Evolutionary conservation across 1,139 yeast species (phyloP).

Genomic region (Lodderomyces elongisporus): DNA sequence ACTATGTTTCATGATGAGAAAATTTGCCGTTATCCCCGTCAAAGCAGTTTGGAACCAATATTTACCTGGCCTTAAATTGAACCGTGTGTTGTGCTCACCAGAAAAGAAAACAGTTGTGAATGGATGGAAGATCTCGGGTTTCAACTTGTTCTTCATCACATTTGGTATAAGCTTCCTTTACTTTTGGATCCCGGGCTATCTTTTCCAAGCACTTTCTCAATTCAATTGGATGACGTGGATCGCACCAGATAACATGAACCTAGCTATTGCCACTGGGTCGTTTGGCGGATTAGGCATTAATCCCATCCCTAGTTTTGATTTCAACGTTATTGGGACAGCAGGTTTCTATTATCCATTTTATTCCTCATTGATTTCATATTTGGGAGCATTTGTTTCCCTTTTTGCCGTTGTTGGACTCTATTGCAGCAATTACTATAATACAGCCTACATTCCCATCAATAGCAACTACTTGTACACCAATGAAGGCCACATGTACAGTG

Average conservation of each 20-base stretch:
- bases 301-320: slow-evolving; percentile 52
- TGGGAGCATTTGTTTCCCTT: slow-evolving; percentile 42
- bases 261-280: slow-evolving; percentile 55
- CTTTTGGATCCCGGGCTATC: slow-evolving; percentile 32
- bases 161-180: slow-evolving; percentile 23
- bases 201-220: slow-evolving; percentile 29
- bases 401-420: slow-evolving; percentile 41
- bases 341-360: slow-evolving; percentile 45
- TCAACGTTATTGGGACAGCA: slow-evolving; percentile 29
- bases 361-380: slow-evolving; percentile 33
- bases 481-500: slow-evolving; percentile 39
- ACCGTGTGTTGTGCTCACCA: slow-evolving; percentile 44
- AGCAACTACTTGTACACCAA: slow-evolving; percentile 41
- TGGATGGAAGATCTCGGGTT: slow-evolving; percentile 34
- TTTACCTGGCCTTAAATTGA: slow-evolving; percentile 52
- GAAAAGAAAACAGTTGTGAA: slow-evolving; percentile 37
- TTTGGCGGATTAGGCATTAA: slow-evolving; percentile 53
- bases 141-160: slow-evolving; percentile 24
- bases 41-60: slow-evolving; percentile 54
- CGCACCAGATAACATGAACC: slow-evolving; percentile 23
- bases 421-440: slow-evolving; percentile 46
- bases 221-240: slow-evolving; percentile 41
- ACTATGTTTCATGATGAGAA: slow-evolving; percentile 55
- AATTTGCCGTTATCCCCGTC: slow-evolving; percentile 52
- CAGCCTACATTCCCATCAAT: slow-evolving; percentile 52